Evolutionary conservation across 2,329 filamentous ascomycete species (phyloP), one percentile per base, ranked within the genome.

Genomic region (Pseudogymnoascus sp.): DNA sequence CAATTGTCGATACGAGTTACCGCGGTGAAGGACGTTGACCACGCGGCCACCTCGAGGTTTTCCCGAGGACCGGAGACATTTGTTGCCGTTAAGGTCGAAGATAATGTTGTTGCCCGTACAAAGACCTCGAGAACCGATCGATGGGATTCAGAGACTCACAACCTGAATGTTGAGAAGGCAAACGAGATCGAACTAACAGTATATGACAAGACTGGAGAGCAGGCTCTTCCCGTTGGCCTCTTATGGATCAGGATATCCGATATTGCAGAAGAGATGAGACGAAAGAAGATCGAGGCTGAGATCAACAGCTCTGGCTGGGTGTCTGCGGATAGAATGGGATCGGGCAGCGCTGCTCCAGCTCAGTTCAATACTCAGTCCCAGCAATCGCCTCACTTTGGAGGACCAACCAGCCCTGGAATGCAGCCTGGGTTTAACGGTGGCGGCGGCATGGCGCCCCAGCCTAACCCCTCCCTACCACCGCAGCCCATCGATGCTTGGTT

Each of bases 141-240:
- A 70, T 99, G 93, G 93, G 87, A 92, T 42, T 90, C 91, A 68
- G 94, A 99, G 76, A 84, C 87, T 36, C 94, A 97, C 75, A 92
- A 87, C 63, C 88, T 99, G 65, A 91, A 94, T 66, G 94, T 99
- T 62, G 93, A 97, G 77, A 97, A 97, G 79, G 94, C 94, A 60
- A 99, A 99, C 75, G 94, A 99, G 76, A 91, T 99, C 65, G 94
- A 99, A 74, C 84, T 99, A 61, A 97, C 92, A 0, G 92, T 99
- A 9, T 99, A 99, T 75, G 94, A 99, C 74, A 97, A 96, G 77
- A 88, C 92, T 2, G 87, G 88, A 66, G 92, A 97, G 69, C 90
- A 96, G 69, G 88, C 92, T 12, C 86, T 95, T 60, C 94, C 94
- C 41, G 96, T 99, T 70, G 94, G 89, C 62, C 87, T 99, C 82